phyloP scores from a whole-genome alignment of 495 filamentous ascomycete genomes.

The Podospora conica region DNA sequence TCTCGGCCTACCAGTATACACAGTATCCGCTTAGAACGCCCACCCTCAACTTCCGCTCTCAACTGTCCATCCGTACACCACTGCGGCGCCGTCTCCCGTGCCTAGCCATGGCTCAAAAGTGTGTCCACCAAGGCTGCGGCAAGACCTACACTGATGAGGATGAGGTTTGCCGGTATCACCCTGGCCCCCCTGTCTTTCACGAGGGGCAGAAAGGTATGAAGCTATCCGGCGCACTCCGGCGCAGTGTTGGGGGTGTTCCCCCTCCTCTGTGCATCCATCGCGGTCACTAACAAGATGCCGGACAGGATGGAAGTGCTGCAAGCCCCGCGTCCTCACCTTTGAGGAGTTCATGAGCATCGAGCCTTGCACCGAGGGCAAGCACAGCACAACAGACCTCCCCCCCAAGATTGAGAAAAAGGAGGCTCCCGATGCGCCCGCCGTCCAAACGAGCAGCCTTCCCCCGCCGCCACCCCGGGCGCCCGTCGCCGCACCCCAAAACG shows the following conservation, averaged over 20 bases:
- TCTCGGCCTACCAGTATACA: neutral
- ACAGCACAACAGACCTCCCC: conserved; percentile 73
- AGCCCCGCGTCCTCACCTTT: conserved; percentile 93
- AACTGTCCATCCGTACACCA: neutral
- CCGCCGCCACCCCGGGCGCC: conserved; percentile 44
- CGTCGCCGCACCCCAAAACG: conserved; percentile 48
- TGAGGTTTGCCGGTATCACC: conserved; percentile 87
- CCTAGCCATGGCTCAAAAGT: conserved; percentile 72
- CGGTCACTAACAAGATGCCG: conserved; percentile 5
- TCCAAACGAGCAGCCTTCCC: conserved; percentile 33
- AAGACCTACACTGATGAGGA: conserved; percentile 79
- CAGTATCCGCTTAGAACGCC: neutral
- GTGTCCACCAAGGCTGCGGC: conserved; percentile 91
- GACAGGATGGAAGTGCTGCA: conserved; percentile 98
- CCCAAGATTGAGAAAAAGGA: conserved; percentile 51
- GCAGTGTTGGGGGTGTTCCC: neutral
- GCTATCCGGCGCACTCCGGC: too few species aligned
- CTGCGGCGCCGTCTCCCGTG: neutral
- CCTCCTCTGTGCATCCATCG: neutral
- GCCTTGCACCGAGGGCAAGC: conserved; percentile 89
- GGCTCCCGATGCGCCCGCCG: conserved; percentile 26
- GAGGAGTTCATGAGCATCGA: conserved; percentile 95
- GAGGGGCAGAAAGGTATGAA: conserved; percentile 94
- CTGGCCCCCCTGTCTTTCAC: conserved; percentile 91
- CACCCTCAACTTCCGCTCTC: neutral